A percentile compares a stretch with the other conserved stretches of the same genome.
These are phyloP conservation scores for Cyberlindnera mycetangii DNA, from an alignment of 805 yeast genomes.

Conservation along the genomic window DNA sequence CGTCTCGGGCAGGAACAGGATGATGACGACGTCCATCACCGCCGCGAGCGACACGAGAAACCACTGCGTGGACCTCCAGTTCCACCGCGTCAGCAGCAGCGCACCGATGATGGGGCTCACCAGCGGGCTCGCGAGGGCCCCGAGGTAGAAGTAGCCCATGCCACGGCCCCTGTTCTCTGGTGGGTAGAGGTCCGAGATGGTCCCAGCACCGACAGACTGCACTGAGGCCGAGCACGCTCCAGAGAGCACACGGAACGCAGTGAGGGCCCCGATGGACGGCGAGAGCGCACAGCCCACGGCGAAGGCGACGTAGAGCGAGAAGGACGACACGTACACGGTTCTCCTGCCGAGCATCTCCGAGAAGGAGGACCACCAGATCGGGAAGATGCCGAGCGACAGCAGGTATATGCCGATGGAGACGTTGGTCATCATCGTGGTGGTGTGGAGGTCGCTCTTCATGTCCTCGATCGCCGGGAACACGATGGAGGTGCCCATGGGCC, in stretches of 20 bases:
- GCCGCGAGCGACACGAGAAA: constrained; percentile 69
- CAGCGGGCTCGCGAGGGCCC: constrained; percentile 78
- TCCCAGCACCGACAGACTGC: constrained; percentile 88
- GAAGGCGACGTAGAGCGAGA: constrained; percentile 58
- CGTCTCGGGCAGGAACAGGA: constrained; percentile 73
- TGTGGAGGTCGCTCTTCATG: constrained; percentile 50
- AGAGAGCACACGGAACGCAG: constrained; percentile 64
- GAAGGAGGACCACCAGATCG: constrained; percentile 85
- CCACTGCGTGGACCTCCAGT: constrained; percentile 92
- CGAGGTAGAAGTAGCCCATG: constrained; percentile 77
- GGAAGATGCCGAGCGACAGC: constrained; percentile 71
- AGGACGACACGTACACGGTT: constrained; percentile 67
- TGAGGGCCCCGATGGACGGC: constrained; percentile 56
- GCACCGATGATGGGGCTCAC: constrained; percentile 82
- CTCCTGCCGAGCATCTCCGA: constrained; percentile 77
- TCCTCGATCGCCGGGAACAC: constrained; percentile 73
- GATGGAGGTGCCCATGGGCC: constrained; percentile 89
- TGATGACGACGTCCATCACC: constrained; percentile 43
- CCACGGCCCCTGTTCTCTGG: constrained; percentile 73
- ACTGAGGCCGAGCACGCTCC: constrained; percentile 87
- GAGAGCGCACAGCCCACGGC: constrained; percentile 71
- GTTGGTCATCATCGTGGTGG: constrained; percentile 61
- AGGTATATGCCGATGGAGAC: constrained; percentile 79
- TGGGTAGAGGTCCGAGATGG: constrained; percentile 68
- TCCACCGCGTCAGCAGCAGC: constrained; percentile 64